Percentiles rank a stretch among this genome's conserved stretches.
phyloP scores from a whole-genome alignment of 176 grass and related monocot species.

The Phragmites australis region DNA sequence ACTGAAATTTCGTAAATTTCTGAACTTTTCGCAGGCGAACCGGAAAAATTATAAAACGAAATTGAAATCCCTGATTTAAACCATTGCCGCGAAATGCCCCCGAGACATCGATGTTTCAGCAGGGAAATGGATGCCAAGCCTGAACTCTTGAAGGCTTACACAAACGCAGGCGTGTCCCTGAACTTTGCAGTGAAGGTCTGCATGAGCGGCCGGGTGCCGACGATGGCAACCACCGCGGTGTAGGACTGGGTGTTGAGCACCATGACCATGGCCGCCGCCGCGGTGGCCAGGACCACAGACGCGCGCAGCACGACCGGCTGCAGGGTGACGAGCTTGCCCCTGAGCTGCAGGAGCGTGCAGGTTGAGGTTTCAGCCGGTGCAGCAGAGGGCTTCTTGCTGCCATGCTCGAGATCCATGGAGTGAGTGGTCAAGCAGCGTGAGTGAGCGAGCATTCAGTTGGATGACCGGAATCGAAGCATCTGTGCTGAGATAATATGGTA shows the following conservation, averaged over 20 bases:
- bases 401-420: constrained; percentile 53
- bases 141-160: constrained; percentile 41
- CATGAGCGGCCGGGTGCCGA: constrained; percentile 61
- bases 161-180: constrained; percentile 68
- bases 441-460: neutral
- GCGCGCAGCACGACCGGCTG: constrained; percentile 49
- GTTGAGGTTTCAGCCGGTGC: neutral
- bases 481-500: neutral
- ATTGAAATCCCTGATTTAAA: neutral
- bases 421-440: neutral
- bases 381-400: constrained; percentile 30
- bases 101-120: neutral
- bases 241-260: constrained; percentile 68
- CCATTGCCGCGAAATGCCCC: neutral
- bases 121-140: neutral
- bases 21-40: too few species aligned
- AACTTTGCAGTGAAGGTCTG: constrained; percentile 69
- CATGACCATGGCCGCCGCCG: constrained; percentile 61
- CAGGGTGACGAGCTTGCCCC: constrained; percentile 35
- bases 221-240: constrained; percentile 54
- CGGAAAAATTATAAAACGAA: too few species aligned
- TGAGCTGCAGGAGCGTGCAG: constrained; percentile 19
- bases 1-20: too few species aligned
- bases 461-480: neutral
- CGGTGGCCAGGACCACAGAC: constrained; percentile 34